Evolutionary conservation across 1,284 basidiomycete genomes (phyloP).

Genomic region (Ustilago esculenta): DNA sequence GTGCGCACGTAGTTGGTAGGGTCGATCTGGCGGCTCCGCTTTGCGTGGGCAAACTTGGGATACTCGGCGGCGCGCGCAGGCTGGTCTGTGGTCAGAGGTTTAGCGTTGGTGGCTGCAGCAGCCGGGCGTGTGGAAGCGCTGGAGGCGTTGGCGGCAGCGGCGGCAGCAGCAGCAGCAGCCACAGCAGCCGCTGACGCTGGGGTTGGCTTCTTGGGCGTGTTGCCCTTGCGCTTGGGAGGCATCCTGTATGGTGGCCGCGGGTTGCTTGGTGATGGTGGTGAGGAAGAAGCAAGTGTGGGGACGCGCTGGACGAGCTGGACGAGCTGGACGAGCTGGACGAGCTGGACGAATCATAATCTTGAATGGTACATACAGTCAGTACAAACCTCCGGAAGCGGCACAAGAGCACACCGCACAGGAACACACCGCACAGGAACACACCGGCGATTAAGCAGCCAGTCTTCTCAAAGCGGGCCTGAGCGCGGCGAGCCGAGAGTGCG

Average conservation of each 20-base stretch:
- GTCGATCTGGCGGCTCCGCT: slow-evolving; percentile 33
- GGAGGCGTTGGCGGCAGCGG: slow-evolving; percentile 8
- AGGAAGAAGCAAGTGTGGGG: no score
- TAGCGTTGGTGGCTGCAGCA: slow-evolving; percentile 14
- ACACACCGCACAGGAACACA: not conserved
- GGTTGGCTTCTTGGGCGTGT: slow-evolving; percentile 38
- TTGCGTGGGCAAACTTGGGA: slow-evolving; percentile 21
- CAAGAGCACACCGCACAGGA: not conserved
- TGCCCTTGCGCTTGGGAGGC: slow-evolving; percentile 32
- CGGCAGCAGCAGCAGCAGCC: slow-evolving; percentile 2
- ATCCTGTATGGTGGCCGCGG: slow-evolving; percentile 2
- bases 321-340: no score
- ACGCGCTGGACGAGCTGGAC: no score
- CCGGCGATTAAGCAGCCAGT: no score
- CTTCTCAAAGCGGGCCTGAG: slow-evolving; percentile 8
- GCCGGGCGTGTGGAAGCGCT: slow-evolving; percentile 9
- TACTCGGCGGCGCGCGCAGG: slow-evolving; percentile 16
- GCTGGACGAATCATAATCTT: no score
- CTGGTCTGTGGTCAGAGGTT: slow-evolving; percentile 6
- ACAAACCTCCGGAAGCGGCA: no score
- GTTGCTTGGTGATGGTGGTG: not conserved
- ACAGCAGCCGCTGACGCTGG: slow-evolving; percentile 2
- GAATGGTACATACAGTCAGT: no score
- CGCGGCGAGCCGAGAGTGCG: no score
- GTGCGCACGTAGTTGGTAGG: slow-evolving; percentile 37